Evolutionary conservation across 1,284 basidiomycete species (phyloP).

Genomic region (Coriolopsis trogii): DNA sequence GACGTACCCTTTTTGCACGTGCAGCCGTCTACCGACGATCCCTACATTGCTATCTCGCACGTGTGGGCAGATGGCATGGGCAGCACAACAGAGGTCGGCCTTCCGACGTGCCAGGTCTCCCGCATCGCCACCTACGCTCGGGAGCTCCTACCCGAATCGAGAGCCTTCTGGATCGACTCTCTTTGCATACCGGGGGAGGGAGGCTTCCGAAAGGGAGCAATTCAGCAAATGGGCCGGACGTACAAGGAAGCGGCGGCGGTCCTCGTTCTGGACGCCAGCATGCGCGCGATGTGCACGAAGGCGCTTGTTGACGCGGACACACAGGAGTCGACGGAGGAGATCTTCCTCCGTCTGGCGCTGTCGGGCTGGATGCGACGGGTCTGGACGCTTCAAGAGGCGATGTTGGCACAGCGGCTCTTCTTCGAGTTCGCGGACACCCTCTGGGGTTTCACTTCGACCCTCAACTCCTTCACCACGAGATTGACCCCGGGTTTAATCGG

Average conservation of each 20-base stretch:
- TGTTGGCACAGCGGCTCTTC: slow-evolving; percentile 16
- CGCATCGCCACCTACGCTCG: slow-evolving; percentile 10
- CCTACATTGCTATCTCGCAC: slow-evolving; percentile 24
- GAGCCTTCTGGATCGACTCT: slow-evolving; percentile 24
- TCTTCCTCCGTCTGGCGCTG: background rate
- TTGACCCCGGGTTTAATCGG: background rate
- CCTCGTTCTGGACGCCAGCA: slow-evolving; percentile 17
- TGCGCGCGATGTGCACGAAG: slow-evolving; percentile 11
- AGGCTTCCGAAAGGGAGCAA: slow-evolving; percentile 12
- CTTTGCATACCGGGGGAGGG: slow-evolving; percentile 18
- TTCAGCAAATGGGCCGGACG: slow-evolving; percentile 20
- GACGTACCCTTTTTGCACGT: slow-evolving; percentile 6
- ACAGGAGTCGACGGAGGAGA: slow-evolving; percentile 5
- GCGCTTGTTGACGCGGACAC: background rate
- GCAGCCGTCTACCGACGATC: background rate
- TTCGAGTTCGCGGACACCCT: slow-evolving; percentile 21
- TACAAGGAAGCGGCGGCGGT: slow-evolving; percentile 15
- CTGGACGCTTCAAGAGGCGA: slow-evolving; percentile 24
- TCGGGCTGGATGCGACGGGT: slow-evolving; percentile 19
- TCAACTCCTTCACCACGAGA: background rate
- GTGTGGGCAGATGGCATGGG: slow-evolving; percentile 27
- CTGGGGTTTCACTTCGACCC: background rate
- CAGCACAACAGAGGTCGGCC: slow-evolving; percentile 22
- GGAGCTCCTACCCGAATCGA: slow-evolving; percentile 3
- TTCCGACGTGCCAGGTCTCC: slow-evolving; percentile 16